phyloP scores from a whole-genome alignment of 495 filamentous ascomycete species.

The Aspergillus egyptiacus region DNA sequence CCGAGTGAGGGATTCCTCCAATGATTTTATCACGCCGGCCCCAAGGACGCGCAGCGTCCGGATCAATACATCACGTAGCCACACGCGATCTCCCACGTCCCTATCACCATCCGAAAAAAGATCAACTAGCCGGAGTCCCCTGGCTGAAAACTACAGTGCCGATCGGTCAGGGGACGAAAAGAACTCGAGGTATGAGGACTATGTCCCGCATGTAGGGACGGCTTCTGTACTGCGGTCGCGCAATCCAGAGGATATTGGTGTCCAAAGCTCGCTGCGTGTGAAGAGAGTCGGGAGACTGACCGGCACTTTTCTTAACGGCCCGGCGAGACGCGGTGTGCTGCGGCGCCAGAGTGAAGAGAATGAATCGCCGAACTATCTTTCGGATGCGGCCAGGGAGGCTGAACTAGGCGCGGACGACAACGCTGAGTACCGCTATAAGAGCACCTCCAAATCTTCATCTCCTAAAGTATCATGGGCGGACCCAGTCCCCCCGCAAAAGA shows the following conservation, averaged over 20 bases:
- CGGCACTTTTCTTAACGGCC: constrained; percentile 68
- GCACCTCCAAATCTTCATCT: constrained; percentile 32
- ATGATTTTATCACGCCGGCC: constrained; percentile 63
- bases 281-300: constrained; percentile 66
- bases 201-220: constrained; percentile 43
- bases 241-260: constrained; percentile 49
- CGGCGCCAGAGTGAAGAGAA: constrained; percentile 70
- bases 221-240: constrained; percentile 45
- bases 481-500: constrained; percentile 29
- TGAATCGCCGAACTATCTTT: constrained; percentile 26
- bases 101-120: constrained; percentile 37
- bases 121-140: constrained; percentile 30
- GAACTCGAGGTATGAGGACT: constrained; percentile 35
- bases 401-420: constrained; percentile 22
- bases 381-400: constrained; percentile 26
- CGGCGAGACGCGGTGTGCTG: constrained; percentile 62
- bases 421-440: constrained; percentile 26
- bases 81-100: constrained; percentile 35
- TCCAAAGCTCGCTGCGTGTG: constrained; percentile 65
- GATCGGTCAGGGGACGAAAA: constrained; percentile 43
- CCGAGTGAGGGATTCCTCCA: constrained; percentile 22
- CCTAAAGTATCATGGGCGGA: constrained; percentile 45
- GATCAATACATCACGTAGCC: constrained; percentile 42
- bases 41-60: constrained; percentile 58
- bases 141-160: constrained; percentile 35